phyloP scores from a whole-genome alignment of 257 asterid genomes.

The Solanum sejunctum region DNA sequence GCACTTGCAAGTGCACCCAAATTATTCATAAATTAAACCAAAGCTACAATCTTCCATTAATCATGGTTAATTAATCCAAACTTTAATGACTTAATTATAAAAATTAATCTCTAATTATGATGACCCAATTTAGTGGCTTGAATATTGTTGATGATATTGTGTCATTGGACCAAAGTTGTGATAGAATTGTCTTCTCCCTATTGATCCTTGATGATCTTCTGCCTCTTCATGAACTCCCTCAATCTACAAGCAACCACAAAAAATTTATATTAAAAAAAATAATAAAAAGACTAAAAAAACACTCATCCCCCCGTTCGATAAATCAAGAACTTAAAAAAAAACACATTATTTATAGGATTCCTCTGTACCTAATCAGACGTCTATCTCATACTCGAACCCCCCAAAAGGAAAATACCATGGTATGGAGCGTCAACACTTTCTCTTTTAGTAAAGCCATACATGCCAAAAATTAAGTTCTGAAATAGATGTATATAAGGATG shows the following conservation, averaged over 20 bases:
- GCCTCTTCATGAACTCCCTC: slow-evolving; percentile 48
- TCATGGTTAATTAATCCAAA: background rate
- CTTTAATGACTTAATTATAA: background rate
- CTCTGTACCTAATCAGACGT: background rate
- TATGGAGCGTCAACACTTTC: background rate
- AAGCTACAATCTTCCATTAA: background rate
- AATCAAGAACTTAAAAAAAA: background rate
- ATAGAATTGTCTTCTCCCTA: slow-evolving; percentile 21
- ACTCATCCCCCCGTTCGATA: background rate
- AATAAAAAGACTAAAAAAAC: background rate
- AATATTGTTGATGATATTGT: slow-evolving; percentile 17
- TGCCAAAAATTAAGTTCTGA: too few relatives aligned
- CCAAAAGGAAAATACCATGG: background rate
- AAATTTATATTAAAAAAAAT: background rate
- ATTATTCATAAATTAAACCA: background rate
- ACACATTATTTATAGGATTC: background rate
- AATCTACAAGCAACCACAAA: slow-evolving; percentile 16
- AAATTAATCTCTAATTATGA: background rate
- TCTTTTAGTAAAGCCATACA: background rate
- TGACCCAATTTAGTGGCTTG: slow-evolving; percentile 14
- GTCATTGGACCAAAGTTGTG: slow-evolving; percentile 20
- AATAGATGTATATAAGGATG: too few relatives aligned
- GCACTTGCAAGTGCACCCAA: background rate
- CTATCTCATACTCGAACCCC: background rate
- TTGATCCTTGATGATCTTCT: slow-evolving; percentile 22